Evolutionary conservation across 176 grass and related monocot species (phyloP), one percentile per base, ranked within the genome.

Genomic region (Pontederia crassipes): DNA sequence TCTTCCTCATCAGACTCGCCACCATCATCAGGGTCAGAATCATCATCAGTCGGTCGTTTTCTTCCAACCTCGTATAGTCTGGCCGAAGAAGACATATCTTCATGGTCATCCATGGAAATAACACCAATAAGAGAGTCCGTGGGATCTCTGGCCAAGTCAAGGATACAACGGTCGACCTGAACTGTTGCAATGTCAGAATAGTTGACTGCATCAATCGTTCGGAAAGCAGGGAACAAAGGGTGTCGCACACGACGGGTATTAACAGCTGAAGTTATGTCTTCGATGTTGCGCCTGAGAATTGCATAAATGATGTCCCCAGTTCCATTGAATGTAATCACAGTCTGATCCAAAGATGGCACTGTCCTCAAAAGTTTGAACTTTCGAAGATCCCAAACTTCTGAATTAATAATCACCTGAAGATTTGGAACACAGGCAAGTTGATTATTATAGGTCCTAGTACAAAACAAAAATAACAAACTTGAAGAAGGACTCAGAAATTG

Each of bases 381-480:
- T 63, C 93, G 86, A 68, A 98, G 76, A 75, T 98, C 87, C 93
- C 93, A 98, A 76, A 98, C 93, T 74, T 98, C 93, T 0, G 87
- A 98, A 74, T 98, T 98, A 32, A 98, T 49, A 32, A 98, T 98
- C 29, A 92, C 87, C 93, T 98, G 56, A 51, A 66, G 67, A 71
- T 59, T 40, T 66, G 49, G 58, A 40, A 64, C 15, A 14, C 3
- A 74, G n/a, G 8, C 6, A 17, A 2, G 13, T 63, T 45, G 46
- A 20, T 7, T 40, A 40, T 40, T 40, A 3, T 40, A 40, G 47
- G 16, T 40, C 32, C 6, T 40, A 40, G 6, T 40, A 40, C 2
- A 7, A 40, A 40, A 40, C 32, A 40, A 40, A 24, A 40, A 40
- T 40, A 40, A 40, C 32, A 40, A 40, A 4, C 6, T 40, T 1